phyloP scores from a whole-genome alignment of 176 grass and related monocot genomes.

The Aegilops longissima region DNA sequence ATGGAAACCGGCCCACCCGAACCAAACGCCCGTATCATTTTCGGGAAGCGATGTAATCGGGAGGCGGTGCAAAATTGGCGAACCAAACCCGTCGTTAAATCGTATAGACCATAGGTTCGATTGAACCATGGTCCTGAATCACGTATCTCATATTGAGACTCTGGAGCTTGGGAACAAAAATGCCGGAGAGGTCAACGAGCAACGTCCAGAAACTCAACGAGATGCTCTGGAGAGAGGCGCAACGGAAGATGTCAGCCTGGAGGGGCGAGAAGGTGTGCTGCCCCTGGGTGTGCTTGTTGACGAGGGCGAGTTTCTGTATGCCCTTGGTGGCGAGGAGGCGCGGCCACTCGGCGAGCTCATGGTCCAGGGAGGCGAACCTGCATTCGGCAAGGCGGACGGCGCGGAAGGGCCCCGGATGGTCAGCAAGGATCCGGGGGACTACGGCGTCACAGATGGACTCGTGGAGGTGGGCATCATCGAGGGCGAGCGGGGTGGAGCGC shows the following conservation, averaged over 20 bases:
- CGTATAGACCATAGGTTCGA: too few species aligned
- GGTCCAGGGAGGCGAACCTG: background rate
- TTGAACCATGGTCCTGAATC: too few species aligned
- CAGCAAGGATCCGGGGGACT: background rate
- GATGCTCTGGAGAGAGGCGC: background rate
- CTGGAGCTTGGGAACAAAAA: constrained; percentile 19
- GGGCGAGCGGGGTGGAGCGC: background rate
- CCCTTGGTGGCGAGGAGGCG: background rate
- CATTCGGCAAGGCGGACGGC: background rate
- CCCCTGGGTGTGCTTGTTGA: background rate
- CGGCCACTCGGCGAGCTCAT: background rate
- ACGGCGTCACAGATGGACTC: background rate
- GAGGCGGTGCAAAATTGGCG: too few species aligned
- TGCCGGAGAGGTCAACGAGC: background rate
- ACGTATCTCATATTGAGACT: background rate
- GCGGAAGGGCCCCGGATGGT: background rate
- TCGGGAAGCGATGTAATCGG: too few species aligned
- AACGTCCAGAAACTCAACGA: background rate
- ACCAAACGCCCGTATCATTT: too few species aligned
- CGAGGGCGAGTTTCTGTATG: background rate
- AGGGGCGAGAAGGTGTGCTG: background rate
- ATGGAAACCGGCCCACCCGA: too few species aligned
- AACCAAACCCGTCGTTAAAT: too few species aligned
- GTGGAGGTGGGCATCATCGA: background rate
- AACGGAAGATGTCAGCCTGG: background rate